Evolutionary conservation across 2,329 filamentous ascomycete species (phyloP), one percentile per base, ranked within the genome.

Genomic region (Penicillium sp.): DNA sequence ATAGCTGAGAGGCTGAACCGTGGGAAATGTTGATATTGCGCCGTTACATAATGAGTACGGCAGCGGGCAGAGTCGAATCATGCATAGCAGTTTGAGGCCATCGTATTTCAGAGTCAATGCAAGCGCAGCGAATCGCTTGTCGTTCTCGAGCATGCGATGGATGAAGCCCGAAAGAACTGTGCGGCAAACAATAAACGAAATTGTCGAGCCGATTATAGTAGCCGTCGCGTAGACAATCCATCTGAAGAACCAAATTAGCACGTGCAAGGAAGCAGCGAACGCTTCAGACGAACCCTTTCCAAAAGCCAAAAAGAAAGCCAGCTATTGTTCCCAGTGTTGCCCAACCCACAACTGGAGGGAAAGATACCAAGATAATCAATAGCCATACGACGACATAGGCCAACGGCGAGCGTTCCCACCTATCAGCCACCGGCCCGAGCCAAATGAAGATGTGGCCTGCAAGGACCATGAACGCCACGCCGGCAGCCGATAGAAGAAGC

Each of bases 11-110:
- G 89, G 89, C 23, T 86, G 82, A 33, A 99, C 90, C 30, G 89
- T 96, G 2, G 92, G 92, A 60, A 99, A 92, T 1, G 94, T 97
- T 28, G 91, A 91, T 55, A 99, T 84, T 59, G 96, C 96, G 51
- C 91, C 94, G 69, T 99, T 99, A 68, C 89, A 92, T 63, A 97
- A 78, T 52, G 89, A 94, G 71, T 96, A 99, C 14, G 94, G 94
- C 59, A 99, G 71, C 1, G 94, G 94, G 67, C 93, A 97, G 62
- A 97, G 82, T 28, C 94, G 84, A 64, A 99, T 94, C 82, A 94
- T 95, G 61, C 90, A 87, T 47, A 99, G 81, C 54, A 97, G 85
- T 66, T 91, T 89, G 52, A 99, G 74, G 0, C 94, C 94, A 67
- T 99, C 94, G 67, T 90, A 87, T 62, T 96, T 91, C 60, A 99